A percentile compares a stretch with the other conserved stretches of the same genome.
Conservation (phyloP, 179 eudicot species). For the Silene coronaria region DNA sequence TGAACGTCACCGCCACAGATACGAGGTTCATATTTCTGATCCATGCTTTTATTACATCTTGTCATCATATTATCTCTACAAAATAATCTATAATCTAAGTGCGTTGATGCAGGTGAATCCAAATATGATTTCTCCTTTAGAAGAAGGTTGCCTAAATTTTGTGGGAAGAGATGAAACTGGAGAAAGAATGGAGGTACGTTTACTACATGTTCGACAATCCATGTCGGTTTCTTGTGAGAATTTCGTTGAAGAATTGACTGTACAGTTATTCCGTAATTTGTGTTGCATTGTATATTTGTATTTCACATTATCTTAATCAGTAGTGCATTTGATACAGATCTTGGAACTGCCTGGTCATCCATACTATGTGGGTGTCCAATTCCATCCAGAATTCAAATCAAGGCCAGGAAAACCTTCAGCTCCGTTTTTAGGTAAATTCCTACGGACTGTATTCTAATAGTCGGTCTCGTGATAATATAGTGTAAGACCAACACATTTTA, state of each 20-base stretch:
- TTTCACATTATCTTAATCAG: background rate
- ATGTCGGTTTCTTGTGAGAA: too few relatives aligned
- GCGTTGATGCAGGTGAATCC: slow-evolving; percentile 72
- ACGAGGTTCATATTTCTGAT: slow-evolving; percentile 53
- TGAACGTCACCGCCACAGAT: slow-evolving; percentile 97
- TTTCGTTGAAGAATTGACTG: too few relatives aligned
- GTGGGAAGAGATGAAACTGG: slow-evolving; percentile 95
- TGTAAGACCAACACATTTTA: too few relatives aligned
- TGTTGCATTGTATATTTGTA: too few relatives aligned
- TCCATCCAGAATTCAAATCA: slow-evolving; percentile 94
- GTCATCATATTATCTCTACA: background rate
- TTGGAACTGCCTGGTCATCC: slow-evolving; percentile 81
- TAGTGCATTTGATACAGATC: slow-evolving; percentile 40
- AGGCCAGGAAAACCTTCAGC: slow-evolving; percentile 97
- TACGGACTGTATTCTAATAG: background rate
- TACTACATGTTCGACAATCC: slow-evolving; percentile 2
- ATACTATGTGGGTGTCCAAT: slow-evolving; percentile 86
- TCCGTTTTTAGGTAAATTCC: slow-evolving; percentile 62
- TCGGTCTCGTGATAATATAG: too few relatives aligned
- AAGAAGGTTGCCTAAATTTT: slow-evolving; percentile 77
- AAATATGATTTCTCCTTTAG: slow-evolving; percentile 49
- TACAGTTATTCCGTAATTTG: too few relatives aligned
- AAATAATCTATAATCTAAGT: slow-evolving; percentile 2
- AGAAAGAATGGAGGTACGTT: slow-evolving; percentile 86
- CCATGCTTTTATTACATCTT: slow-evolving; percentile 1